These are phyloP conservation scores for Kockiozyma suomiensis DNA, from an alignment of 805 yeast genomes.

Conservation along the genomic window DNA sequence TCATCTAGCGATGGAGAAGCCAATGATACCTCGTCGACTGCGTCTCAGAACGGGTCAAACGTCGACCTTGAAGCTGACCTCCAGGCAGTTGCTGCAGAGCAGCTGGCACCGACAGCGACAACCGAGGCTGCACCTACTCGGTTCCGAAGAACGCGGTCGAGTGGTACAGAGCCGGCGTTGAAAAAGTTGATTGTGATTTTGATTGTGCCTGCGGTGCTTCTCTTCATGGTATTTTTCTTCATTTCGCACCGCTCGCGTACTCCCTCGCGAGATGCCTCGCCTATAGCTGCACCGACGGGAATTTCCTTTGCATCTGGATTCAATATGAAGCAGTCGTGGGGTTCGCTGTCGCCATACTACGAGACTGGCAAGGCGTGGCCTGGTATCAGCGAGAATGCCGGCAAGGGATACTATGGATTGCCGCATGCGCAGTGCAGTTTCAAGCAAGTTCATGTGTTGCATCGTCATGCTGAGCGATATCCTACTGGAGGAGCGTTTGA, in stretches of 20 bases:
- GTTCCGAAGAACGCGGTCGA: slow-evolving; percentile 21
- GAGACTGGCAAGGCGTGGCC: slow-evolving; percentile 43
- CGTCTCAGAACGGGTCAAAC: slow-evolving; percentile 5
- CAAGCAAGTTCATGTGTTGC: slow-evolving; percentile 69
- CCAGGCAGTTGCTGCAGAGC: slow-evolving; percentile 28
- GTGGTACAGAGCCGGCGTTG: slow-evolving; percentile 34
- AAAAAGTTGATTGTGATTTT: slow-evolving; percentile 31
- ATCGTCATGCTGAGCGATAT: slow-evolving; percentile 80
- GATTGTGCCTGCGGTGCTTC: slow-evolving; percentile 35
- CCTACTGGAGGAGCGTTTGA: slow-evolving; percentile 54
- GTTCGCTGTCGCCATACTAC: slow-evolving; percentile 47
- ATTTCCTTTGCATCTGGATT: slow-evolving; percentile 42
- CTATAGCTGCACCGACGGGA: slow-evolving; percentile 47
- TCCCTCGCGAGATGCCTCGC: slow-evolving; percentile 36
- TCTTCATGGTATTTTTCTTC: slow-evolving; percentile 34
- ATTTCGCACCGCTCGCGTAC: slow-evolving; percentile 25
- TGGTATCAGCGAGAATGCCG: slow-evolving; percentile 39
- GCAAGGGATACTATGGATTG: slow-evolving; percentile 38
- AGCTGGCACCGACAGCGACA: slow-evolving; percentile 22
- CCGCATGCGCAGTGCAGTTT: slow-evolving; percentile 51
- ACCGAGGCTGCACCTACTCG: slow-evolving; percentile 21
- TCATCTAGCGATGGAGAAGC: slow-evolving; percentile 13
- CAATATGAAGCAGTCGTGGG: slow-evolving; percentile 48
- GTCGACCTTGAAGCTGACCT: slow-evolving; percentile 30
- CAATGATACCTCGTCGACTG: slow-evolving; percentile 1